Conservation (phyloP, 2,329 filamentous ascomycete species). For the Xylariaceae sp. region DNA sequence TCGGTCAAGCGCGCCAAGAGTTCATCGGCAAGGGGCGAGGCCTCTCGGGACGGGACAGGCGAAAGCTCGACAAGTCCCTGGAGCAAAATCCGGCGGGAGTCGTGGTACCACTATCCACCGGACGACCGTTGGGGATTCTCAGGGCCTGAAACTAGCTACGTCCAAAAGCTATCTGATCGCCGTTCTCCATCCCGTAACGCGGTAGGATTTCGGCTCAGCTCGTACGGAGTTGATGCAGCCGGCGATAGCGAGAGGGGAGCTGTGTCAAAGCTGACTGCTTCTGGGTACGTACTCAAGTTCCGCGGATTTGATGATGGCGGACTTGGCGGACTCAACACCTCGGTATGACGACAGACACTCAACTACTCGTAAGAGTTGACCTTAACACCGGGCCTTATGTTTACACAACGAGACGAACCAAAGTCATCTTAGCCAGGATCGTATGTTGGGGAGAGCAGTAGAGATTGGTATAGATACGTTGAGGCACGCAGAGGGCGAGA, state of each 20-base stretch:
- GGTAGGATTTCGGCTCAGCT: neutral
- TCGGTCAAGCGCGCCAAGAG: slow-evolving; percentile 24
- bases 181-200: slow-evolving; percentile 1
- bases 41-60: slow-evolving; percentile 27
- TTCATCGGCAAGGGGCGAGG: slow-evolving; percentile 20
- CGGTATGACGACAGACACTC: neutral
- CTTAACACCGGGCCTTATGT: neutral
- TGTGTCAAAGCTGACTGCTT: neutral
- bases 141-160: slow-evolving; percentile 7
- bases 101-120: slow-evolving; percentile 16
- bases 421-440: neutral
- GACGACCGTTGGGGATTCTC: slow-evolving; percentile 22
- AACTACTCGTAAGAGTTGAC: neutral
- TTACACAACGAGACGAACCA: neutral
- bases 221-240: neutral
- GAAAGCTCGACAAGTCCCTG: slow-evolving; percentile 9
- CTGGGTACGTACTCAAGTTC: neutral
- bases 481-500: neutral
- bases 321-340: slow-evolving; percentile 12
- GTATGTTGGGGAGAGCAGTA: neutral
- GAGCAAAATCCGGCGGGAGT: slow-evolving; percentile 15
- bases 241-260: neutral
- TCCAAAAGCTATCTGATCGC: slow-evolving; percentile 1
- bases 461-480: neutral
- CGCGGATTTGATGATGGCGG: slow-evolving; percentile 9